Percentiles rank a stretch among this genome's conserved stretches.
Evolutionary conservation across 1,284 basidiomycete species (phyloP).

Genomic region (Puccinia horiana): DNA sequence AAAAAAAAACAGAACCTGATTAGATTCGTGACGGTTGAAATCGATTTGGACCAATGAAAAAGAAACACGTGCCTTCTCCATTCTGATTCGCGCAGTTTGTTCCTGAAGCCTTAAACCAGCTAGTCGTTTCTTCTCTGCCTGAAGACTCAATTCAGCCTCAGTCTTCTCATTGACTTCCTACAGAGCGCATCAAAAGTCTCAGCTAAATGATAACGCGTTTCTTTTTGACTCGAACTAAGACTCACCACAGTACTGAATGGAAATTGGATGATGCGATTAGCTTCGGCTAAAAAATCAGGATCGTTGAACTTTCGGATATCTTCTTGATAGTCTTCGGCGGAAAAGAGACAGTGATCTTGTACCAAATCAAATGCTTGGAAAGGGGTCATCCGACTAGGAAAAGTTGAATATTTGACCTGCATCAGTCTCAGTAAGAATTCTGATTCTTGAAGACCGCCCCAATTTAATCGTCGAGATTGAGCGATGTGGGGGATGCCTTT

Average conservation of each 20-base stretch:
- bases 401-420: slow-evolving; percentile 93
- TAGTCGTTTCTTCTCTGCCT: slow-evolving; percentile 77
- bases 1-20: not conserved
- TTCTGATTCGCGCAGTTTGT: slow-evolving; percentile 80
- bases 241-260: slow-evolving; percentile 70
- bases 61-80: slow-evolving; percentile 71
- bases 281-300: slow-evolving; percentile 68
- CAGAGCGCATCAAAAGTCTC: slow-evolving; percentile 20
- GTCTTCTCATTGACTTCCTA: slow-evolving; percentile 77
- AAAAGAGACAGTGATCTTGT: slow-evolving; percentile 81
- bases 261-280: slow-evolving; percentile 78
- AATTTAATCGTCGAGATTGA: slow-evolving; percentile 79
- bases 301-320: slow-evolving; percentile 69
- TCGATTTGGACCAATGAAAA: not conserved
- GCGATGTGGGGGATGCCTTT: slow-evolving; percentile 76
- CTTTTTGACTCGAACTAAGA: slow-evolving; percentile 38
- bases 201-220: not conserved
- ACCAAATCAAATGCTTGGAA: slow-evolving; percentile 65
- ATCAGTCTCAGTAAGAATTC: slow-evolving; percentile 89
- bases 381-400: slow-evolving; percentile 65
- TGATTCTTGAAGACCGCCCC: slow-evolving; percentile 85
- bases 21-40: not conserved
- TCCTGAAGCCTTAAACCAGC: slow-evolving; percentile 86
- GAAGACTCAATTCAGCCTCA: slow-evolving; percentile 79
- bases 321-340: slow-evolving; percentile 70